phyloP scores from a whole-genome alignment of 2,329 filamentous ascomycete genomes.

The Diaporthe humulicola region DNA sequence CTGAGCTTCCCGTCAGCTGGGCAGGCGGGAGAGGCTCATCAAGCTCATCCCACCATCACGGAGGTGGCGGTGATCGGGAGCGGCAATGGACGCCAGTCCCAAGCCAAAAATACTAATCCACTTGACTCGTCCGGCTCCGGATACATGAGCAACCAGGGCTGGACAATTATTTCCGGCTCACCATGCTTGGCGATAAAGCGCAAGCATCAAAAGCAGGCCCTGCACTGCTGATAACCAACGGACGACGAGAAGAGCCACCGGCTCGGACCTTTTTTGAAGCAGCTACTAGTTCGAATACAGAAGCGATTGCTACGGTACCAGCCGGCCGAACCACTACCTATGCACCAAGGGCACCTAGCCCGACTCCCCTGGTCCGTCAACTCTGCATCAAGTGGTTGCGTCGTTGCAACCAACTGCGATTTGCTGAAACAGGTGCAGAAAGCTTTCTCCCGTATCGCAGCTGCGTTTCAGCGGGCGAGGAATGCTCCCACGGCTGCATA shows the following conservation, averaged over 20 bases:
- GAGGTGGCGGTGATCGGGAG: conserved; percentile 23
- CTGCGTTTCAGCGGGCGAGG: conserved; percentile 9
- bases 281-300: conserved; percentile 20
- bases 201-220: neutral
- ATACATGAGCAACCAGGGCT: neutral
- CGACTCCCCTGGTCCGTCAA: conserved; percentile 7
- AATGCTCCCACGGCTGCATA: neutral
- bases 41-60: conserved; percentile 20
- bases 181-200: conserved; percentile 21
- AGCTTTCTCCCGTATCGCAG: neutral
- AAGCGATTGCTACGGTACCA: conserved; percentile 22
- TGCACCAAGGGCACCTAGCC: neutral
- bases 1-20: neutral
- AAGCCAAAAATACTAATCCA: neutral
- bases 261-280: conserved; percentile 27
- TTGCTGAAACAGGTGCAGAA: conserved; percentile 12
- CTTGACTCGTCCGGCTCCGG: conserved; percentile 1
- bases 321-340: conserved; percentile 11
- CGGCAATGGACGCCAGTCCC: neutral
- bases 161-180: neutral
- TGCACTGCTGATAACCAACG: neutral
- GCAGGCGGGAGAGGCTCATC: neutral
- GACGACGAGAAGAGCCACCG: neutral
- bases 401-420: neutral
- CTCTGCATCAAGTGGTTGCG: conserved; percentile 25